Evolutionary conservation across 148 eudicot genomes (phyloP).

Genomic region (Chenopodium suecicum): DNA sequence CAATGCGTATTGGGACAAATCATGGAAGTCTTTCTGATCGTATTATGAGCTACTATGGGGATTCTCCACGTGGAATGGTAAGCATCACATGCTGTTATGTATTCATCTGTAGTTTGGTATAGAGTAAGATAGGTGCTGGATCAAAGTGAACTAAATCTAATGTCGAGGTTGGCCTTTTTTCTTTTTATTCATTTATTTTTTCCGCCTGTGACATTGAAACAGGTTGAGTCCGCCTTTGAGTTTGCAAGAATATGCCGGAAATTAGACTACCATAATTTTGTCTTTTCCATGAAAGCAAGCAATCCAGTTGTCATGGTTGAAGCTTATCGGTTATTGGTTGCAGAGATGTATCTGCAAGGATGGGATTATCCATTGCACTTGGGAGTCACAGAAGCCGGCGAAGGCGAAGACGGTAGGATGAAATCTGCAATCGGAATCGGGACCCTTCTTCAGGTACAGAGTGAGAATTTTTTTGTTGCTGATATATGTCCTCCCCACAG

Average conservation of each 20-base stretch:
- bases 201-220: conserved; percentile 27
- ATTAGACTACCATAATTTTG: conserved; percentile 88
- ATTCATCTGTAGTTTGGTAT: background rate
- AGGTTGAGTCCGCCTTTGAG: conserved; percentile 99
- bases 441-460: conserved; percentile 87
- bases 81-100: conserved; percentile 15
- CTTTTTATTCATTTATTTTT: background rate
- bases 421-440: conserved; percentile 98
- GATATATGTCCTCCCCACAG: background rate
- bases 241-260: conserved; percentile 95
- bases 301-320: conserved; percentile 97
- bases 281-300: conserved; percentile 99
- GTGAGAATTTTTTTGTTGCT: background rate
- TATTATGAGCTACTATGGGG: conserved; percentile 97
- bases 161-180: background rate
- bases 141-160: background rate
- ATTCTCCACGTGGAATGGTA: conserved; percentile 99
- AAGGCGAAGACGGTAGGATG: conserved; percentile 99
- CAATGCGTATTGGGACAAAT: conserved; percentile 97
- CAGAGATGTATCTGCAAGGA: conserved; percentile 93
- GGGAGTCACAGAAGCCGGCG: conserved; percentile 99
- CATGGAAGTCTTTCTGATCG: conserved; percentile 99
- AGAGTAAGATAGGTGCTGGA: background rate
- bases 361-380: conserved; percentile 97
- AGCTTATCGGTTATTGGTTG: conserved; percentile 88